Evolutionary conservation across 768 basidiomycete genomes (phyloP), one percentile per base, ranked within the genome.

Genomic region (Podaxis pistillaris): DNA sequence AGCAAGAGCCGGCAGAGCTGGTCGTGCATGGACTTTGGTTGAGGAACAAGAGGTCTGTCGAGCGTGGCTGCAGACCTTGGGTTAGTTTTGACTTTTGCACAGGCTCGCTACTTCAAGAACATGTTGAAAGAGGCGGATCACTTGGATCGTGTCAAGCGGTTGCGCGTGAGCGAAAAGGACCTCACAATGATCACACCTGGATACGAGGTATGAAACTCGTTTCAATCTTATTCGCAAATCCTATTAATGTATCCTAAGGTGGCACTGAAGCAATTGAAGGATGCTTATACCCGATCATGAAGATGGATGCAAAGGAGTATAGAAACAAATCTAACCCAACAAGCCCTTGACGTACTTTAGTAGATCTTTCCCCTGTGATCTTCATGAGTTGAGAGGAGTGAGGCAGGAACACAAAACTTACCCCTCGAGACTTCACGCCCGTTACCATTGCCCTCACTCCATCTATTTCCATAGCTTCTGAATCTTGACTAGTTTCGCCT

Each of bases 11-110:
- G 97, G 97, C 7, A 81, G 91, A 51, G 75, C 77, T 22, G 97
- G 97, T 5, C 85, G 91, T 65, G 95, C 96, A 1, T 99, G 96
- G 96, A 91, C 91, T 1, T 75, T 98, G 68, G 92, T 98, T 6
- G 97, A 98, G 78, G 91, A 94, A 71, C 96, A 97, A 71, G 92
- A 94, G 82, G 91, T 88, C 58, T 30, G 4, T 47, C 33, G 11
- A 57, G 46, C 4, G 33, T 17, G 44, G 28, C 17, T 38, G 28
- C 47, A 13, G 9, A 19, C 15, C 54, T 38, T 11, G 36, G 24
- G 63, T 13, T 46, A 9, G 40, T 52, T 6, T 24, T 59, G 36
- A 68, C 28, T 28, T 26, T 62, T 38, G 37, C 57, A 12, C 64
- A 94, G 93, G 93, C 93, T 5, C 84, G 91, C 11, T 86, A 92